Percentiles rank a stretch among this genome's conserved stretches.
Evolutionary conservation across 768 basidiomycete genomes (phyloP).

Genomic region (Amanita rubescens): DNA sequence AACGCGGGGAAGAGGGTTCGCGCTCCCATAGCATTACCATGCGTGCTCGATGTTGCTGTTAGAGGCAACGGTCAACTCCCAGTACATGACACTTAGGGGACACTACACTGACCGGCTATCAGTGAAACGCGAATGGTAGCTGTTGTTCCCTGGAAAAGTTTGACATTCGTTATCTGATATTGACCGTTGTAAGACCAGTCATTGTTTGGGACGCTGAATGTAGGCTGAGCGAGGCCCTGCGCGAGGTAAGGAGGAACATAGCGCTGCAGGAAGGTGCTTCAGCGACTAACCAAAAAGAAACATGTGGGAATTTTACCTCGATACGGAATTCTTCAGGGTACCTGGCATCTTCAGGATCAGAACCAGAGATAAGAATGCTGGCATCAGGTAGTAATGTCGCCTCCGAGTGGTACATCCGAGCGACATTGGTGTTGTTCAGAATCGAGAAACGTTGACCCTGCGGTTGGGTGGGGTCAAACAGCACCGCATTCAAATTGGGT

Average conservation of each 20-base stretch:
- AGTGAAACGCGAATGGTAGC: constrained; percentile 51
- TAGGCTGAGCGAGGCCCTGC: constrained; percentile 53
- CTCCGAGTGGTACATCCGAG: constrained; percentile 73
- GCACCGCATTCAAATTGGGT: constrained; percentile 55
- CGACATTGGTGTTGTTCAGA: constrained; percentile 59
- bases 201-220: constrained; percentile 45
- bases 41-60: constrained; percentile 64
- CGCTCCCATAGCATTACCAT: constrained; percentile 71
- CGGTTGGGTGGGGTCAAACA: constrained; percentile 63
- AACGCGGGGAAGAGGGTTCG: constrained; percentile 71
- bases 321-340: constrained; percentile 76
- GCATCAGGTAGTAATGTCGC: constrained; percentile 70
- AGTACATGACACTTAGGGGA: not conserved
- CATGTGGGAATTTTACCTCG: constrained; percentile 26
- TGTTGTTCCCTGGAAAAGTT: constrained; percentile 35
- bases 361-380: constrained; percentile 68
- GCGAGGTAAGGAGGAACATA: constrained; percentile 86
- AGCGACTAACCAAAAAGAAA: not conserved
- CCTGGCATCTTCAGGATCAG: constrained; percentile 53
- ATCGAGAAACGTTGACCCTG: constrained; percentile 58
- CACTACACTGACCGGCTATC: constrained; percentile 43
- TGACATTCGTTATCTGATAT: constrained; percentile 46
- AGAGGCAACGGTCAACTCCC: constrained; percentile 6
- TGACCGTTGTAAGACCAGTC: constrained; percentile 57
- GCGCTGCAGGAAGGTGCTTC: constrained; percentile 31